A percentile compares a stretch with the other conserved stretches of the same genome.
Evolutionary conservation across 1,284 basidiomycete species (phyloP).

Genomic region (Ganoderma lingzhi): DNA sequence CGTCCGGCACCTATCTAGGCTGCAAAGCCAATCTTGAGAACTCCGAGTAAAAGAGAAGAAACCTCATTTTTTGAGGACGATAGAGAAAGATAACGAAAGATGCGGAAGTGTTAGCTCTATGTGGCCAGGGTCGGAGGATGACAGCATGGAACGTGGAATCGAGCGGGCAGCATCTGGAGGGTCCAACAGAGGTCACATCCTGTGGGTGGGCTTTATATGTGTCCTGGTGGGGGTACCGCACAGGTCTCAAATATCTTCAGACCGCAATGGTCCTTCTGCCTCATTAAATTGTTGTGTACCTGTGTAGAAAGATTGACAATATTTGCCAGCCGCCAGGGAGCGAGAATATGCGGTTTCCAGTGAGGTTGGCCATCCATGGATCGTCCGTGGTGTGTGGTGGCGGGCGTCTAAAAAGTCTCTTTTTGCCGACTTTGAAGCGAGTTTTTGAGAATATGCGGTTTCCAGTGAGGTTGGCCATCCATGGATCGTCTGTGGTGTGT

Average conservation of each 20-base stretch:
- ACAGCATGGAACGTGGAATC: background rate
- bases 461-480: too few species aligned
- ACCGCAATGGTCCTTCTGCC: background rate
- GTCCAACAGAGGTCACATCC: background rate
- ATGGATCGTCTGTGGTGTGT: too few species aligned
- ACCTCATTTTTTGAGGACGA: background rate
- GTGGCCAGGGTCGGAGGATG: background rate
- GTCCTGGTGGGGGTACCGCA: background rate
- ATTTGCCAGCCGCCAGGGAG: background rate
- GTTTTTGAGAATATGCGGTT: too few species aligned
- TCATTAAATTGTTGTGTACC: background rate
- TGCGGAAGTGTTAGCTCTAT: background rate
- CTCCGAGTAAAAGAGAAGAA: background rate
- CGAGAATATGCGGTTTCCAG: too few species aligned
- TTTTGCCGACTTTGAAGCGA: too few species aligned
- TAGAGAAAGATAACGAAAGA: slow-evolving; percentile 3
- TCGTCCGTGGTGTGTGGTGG: too few species aligned
- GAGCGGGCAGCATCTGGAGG: background rate
- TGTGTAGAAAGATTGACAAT: background rate
- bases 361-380: too few species aligned
- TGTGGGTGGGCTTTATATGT: background rate
- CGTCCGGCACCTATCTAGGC: slow-evolving; percentile 23
- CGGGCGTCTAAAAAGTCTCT: too few species aligned
- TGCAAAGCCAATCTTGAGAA: slow-evolving; percentile 14
- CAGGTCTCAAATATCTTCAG: background rate